Percentiles rank a stretch among this genome's conserved stretches.
phyloP scores from a whole-genome alignment of 345 rosid species.

The Citrus cavaleriei region DNA sequence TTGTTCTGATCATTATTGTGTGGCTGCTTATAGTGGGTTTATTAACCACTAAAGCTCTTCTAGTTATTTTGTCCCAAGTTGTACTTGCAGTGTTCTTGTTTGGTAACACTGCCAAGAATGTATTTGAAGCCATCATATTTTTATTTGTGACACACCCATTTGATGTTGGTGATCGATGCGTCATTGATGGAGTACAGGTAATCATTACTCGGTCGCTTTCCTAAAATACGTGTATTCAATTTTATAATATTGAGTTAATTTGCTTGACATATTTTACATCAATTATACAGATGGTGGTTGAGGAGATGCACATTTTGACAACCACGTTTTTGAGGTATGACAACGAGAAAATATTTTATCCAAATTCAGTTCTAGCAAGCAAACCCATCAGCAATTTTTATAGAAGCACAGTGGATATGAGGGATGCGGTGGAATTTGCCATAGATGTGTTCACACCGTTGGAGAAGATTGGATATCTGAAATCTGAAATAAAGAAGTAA shows the following conservation, averaged over 20 bases:
- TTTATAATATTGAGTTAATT: not conserved
- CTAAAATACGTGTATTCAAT: not conserved
- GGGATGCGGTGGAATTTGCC: conserved; percentile 35
- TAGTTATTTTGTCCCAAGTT: conserved; percentile 31
- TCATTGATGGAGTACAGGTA: conserved; percentile 69
- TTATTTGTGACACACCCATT: conserved; percentile 75
- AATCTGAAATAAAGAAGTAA: too few species aligned
- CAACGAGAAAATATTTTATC: conserved; percentile 74
- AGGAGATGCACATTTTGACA: conserved; percentile 76
- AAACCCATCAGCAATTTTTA: conserved; percentile 57
- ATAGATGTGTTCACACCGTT: conserved; percentile 34
- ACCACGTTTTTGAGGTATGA: conserved; percentile 65
- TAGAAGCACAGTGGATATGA: conserved; percentile 50
- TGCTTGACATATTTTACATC: not conserved
- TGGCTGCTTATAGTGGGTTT: not conserved
- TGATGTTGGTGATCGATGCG: conserved; percentile 76
- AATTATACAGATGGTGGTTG: conserved; percentile 56
- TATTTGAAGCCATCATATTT: conserved; percentile 72
- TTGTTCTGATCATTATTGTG: not conserved
- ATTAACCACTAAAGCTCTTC: not conserved
- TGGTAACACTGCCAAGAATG: conserved; percentile 69
- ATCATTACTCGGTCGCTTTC: not conserved
- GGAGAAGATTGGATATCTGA: not conserved
- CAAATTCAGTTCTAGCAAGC: conserved; percentile 60
- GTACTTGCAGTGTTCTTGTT: conserved; percentile 68